phyloP scores from a whole-genome alignment of 306 rosid species.

The Lathyrus oleraceus region DNA sequence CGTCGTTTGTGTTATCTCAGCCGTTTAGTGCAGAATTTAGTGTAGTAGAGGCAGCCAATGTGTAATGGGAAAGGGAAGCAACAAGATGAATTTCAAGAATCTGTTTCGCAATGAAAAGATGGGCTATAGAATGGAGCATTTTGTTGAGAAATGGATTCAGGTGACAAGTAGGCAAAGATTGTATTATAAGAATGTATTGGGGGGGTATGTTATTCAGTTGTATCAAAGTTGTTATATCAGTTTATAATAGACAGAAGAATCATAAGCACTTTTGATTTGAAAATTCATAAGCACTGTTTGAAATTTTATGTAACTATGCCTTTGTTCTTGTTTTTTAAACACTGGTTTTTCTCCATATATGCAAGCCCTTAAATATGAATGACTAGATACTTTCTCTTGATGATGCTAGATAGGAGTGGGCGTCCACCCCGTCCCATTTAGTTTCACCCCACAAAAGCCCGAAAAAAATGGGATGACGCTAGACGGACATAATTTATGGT shows the following conservation, averaged over 20 bases:
- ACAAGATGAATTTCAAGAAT: constrained; percentile 29
- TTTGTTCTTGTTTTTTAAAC: constrained; percentile 1
- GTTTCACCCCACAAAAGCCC: too few relatives aligned
- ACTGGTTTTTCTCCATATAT: neutral
- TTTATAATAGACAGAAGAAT: constrained; percentile 34
- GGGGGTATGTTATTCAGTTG: constrained; percentile 35
- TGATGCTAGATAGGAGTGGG: neutral
- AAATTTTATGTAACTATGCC: constrained; percentile 11
- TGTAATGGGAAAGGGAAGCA: constrained; percentile 36
- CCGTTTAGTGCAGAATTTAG: constrained; percentile 45
- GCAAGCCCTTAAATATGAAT: neutral
- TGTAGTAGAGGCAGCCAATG: constrained; percentile 43
- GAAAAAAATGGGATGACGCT: too few relatives aligned
- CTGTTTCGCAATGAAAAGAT: constrained; percentile 24
- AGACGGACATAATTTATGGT: too few relatives aligned
- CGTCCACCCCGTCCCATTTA: too few relatives aligned
- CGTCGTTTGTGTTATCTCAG: constrained; percentile 44
- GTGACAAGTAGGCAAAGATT: constrained; percentile 45
- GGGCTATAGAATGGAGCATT: constrained; percentile 36
- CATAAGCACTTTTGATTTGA: constrained; percentile 32
- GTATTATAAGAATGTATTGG: constrained; percentile 32
- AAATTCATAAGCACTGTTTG: constrained; percentile 36
- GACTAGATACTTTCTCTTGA: neutral
- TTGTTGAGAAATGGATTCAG: constrained; percentile 43
- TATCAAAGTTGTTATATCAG: constrained; percentile 35